Percentiles rank a stretch among this genome's conserved stretches.
Conservation (phyloP, 73 alveolate genomes). For the Paramecium sonneborni region DNA sequence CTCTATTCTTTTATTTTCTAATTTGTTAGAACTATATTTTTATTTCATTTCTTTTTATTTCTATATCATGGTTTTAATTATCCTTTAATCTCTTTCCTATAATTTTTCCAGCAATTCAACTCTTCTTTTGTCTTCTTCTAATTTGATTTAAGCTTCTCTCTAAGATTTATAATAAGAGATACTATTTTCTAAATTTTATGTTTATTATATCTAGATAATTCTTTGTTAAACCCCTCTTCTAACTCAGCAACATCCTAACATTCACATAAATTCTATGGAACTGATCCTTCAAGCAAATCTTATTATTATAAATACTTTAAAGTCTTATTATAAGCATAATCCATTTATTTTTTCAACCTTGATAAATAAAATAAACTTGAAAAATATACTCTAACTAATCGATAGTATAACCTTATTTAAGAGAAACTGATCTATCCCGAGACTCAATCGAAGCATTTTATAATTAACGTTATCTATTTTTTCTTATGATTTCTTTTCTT, state of each 20-base stretch:
- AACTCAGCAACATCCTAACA: not conserved
- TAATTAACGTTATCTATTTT: not conserved
- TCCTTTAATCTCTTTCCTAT: not conserved
- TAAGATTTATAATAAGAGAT: not conserved
- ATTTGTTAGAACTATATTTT: not conserved
- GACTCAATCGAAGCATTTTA: not conserved
- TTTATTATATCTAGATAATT: not conserved
- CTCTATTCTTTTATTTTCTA: not conserved
- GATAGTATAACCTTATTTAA: not conserved
- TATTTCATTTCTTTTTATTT: conserved; percentile 16
- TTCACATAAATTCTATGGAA: not conserved
- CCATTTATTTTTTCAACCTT: not conserved
- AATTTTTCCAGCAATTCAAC: conserved; percentile 7
- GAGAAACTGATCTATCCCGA: not conserved
- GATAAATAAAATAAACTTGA: not conserved
- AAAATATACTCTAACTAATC: not conserved
- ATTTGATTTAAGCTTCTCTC: conserved; percentile 52
- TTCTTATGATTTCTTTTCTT: not conserved
- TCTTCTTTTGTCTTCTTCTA: conserved; percentile 18
- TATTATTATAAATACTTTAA: not conserved
- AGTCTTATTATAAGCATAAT: conserved; percentile 4
- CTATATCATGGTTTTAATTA: not conserved
- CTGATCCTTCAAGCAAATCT: not conserved
- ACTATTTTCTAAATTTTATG: not conserved
- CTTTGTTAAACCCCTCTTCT: not conserved